These are phyloP conservation scores for Ustilago sp. DNA, from an alignment of 1,284 basidiomycete species.

Conservation along the genomic window DNA sequence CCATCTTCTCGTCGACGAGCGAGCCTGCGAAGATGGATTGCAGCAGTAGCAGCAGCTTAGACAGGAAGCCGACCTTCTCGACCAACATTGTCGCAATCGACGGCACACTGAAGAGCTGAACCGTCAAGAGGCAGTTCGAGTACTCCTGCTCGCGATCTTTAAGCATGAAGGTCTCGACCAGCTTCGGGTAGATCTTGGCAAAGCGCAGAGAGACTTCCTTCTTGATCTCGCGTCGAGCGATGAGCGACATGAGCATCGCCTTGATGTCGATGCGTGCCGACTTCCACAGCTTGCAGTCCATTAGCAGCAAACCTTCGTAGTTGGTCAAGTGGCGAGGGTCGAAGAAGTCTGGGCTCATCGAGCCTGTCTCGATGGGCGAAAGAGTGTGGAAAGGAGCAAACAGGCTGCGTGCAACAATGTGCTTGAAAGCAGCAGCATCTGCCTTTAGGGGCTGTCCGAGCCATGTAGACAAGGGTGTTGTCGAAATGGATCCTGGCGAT, in stretches of 20 bases:
- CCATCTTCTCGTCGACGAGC: conserved; percentile 27
- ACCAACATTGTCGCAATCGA: conserved; percentile 65
- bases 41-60: conserved; percentile 59
- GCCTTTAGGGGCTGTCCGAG: conserved; percentile 35
- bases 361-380: conserved; percentile 36
- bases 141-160: conserved; percentile 68
- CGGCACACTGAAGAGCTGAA: conserved; percentile 69
- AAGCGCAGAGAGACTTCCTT: conserved; percentile 76
- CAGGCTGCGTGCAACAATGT: conserved; percentile 51
- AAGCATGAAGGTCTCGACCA: conserved; percentile 67
- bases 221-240: conserved; percentile 79
- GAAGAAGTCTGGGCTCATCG: conserved; percentile 62
- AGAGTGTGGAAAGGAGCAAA: conserved; percentile 55
- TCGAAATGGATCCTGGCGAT: conserved; percentile 11
- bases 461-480: conserved; percentile 17
- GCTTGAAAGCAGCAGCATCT: conserved; percentile 57
- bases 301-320: conserved; percentile 63
- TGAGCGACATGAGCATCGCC: conserved; percentile 82
- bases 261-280: conserved; percentile 77
- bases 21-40: conserved; percentile 63
- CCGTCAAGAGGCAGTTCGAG: conserved; percentile 66
- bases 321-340: conserved; percentile 55
- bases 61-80: conserved; percentile 49
- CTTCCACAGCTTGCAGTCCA: conserved; percentile 68
- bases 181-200: conserved; percentile 60